Evolutionary conservation across 345 rosid species (phyloP), one percentile per base, ranked within the genome.

Genomic region (Euphorbia pulcherrima): DNA sequence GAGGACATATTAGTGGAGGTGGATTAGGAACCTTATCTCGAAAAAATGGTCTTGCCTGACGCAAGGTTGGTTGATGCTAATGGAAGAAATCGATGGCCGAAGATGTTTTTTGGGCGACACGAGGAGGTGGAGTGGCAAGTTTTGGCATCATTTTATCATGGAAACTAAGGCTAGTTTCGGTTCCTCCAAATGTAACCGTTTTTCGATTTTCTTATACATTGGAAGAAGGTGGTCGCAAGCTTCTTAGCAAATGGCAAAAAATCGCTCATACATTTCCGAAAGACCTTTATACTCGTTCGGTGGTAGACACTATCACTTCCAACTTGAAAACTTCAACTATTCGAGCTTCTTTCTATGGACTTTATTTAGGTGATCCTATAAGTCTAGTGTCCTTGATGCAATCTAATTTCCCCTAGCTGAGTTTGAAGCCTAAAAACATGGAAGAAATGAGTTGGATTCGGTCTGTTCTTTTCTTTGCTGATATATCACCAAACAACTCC

Each of bases 81-180:
- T 12, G 75, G 75, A n/a, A 40, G 6, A 28, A 64, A 35, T 63
- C 69, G 0, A 64, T 71, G 75, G 75, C 69, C 64, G 75, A 71
- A 55, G 64, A 71, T 41, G 50, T 71, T 1, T 71, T 71, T 35
- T 71, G 75, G 75, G 69, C 65, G 14, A 71, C 64, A 46, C 35
- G 75, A 29, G 75, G 69, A 16, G 75, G 75, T 1, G 75, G 75
- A 20, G 75, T 57, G 1, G 69, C 68, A 0, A 71, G 69, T 57
- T 71, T 64, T 46, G 75, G 64, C 44, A 52, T 71, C 3, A 33
- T 71, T 8, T 13, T 56, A 8, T 20, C 69, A 1, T 71, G 69
- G 75, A 71, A 64, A 64, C 29, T 71, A 2, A 18, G 17, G 23
- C 23, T 71, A 26, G 75, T 71, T 64, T 17, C 69, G 2, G 68